Conservation (phyloP, 2,329 filamentous ascomycete species). For the Daldinia eschscholtzii region DNA sequence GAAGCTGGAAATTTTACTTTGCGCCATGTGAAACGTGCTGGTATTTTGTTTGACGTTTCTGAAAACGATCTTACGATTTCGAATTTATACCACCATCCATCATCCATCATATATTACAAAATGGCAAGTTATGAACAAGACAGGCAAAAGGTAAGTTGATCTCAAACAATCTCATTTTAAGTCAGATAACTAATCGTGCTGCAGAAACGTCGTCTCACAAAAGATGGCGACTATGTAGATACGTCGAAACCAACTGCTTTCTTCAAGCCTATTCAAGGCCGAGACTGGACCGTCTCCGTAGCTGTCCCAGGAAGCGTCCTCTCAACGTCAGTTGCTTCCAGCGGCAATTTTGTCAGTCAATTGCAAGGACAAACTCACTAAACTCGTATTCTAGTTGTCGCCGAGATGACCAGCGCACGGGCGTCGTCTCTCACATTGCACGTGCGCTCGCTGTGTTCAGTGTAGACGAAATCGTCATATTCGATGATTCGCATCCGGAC, state of each 20-base stretch:
- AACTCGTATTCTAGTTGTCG: slow-evolving; percentile 65
- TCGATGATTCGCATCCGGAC: slow-evolving; percentile 73
- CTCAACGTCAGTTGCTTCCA: slow-evolving; percentile 69
- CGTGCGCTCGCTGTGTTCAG: slow-evolving; percentile 86
- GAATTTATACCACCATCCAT: not conserved
- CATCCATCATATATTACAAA: not conserved
- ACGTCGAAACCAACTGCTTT: slow-evolving; percentile 77
- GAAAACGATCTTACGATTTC: not conserved
- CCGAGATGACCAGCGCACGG: slow-evolving; percentile 81
- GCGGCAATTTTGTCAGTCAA: not conserved
- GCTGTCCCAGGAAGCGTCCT: slow-evolving; percentile 84
- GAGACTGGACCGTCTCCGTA: slow-evolving; percentile 80
- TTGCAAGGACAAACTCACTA: slow-evolving; percentile 25
- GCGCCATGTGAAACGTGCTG: slow-evolving; percentile 19
- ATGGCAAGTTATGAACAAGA: slow-evolving; percentile 50
- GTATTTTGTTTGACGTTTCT: not conserved
- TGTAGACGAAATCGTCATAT: slow-evolving; percentile 86
- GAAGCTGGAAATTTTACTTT: slow-evolving; percentile 30
- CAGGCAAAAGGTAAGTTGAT: slow-evolving; percentile 47
- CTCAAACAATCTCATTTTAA: not conserved
- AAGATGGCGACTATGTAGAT: slow-evolving; percentile 59
- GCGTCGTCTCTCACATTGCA: slow-evolving; percentile 79
- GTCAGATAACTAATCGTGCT: slow-evolving; percentile 29
- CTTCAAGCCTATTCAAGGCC: slow-evolving; percentile 73
- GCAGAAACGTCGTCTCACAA: slow-evolving; percentile 65